phyloP scores from a whole-genome alignment of 768 basidiomycete species.

The Boletus patriciae region DNA sequence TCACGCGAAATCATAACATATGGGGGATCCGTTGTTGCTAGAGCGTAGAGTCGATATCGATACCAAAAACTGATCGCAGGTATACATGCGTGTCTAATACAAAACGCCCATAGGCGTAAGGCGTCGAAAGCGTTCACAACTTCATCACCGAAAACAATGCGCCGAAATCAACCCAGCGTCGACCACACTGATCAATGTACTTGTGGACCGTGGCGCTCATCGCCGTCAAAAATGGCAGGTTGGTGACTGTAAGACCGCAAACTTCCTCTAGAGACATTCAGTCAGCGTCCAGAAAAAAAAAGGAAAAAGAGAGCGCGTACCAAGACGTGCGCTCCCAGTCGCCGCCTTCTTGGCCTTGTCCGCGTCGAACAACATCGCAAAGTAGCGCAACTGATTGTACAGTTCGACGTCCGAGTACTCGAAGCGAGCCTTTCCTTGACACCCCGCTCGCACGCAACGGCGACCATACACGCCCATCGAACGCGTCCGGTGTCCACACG shows the following conservation, averaged over 20 bases:
- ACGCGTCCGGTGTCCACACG: constrained; percentile 82
- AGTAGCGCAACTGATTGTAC: constrained; percentile 91
- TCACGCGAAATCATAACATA: constrained; percentile 20
- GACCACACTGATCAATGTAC: constrained; percentile 84
- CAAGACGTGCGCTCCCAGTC: constrained; percentile 44
- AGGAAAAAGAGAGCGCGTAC: constrained; percentile 29
- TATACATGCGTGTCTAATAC: constrained; percentile 10
- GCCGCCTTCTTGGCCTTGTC: constrained; percentile 59
- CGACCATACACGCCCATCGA: constrained; percentile 93
- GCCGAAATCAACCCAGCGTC: constrained; percentile 85
- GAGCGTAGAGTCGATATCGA: not conserved
- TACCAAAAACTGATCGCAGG: constrained; percentile 7
- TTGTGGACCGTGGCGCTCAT: constrained; percentile 65
- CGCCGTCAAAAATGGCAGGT: constrained; percentile 48
- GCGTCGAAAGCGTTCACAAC: constrained; percentile 33
- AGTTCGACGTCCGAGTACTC: constrained; percentile 84
- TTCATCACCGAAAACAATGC: constrained; percentile 83
- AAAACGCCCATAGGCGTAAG: not conserved
- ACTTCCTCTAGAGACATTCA: constrained; percentile 52
- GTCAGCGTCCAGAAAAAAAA: not conserved
- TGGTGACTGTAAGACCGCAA: constrained; percentile 45
- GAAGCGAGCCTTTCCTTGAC: constrained; percentile 8
- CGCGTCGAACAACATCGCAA: constrained; percentile 71
- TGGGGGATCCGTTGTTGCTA: not conserved
- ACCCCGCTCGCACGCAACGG: constrained; percentile 58